Conservation (phyloP, 768 basidiomycete species). For the Amanita rimosa region DNA sequence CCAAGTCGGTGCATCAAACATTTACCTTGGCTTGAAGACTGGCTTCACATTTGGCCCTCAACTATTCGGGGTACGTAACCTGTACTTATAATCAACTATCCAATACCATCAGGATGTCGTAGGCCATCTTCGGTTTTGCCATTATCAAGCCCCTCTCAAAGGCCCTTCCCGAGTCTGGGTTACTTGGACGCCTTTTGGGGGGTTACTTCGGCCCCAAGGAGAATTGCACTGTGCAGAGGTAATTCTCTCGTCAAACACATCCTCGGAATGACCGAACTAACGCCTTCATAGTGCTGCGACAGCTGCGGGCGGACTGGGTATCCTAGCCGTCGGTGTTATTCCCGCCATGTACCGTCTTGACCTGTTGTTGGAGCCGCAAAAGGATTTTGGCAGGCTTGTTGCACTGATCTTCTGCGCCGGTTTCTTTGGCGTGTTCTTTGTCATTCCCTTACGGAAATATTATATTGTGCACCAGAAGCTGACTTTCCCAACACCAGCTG, state of each 20-base stretch:
- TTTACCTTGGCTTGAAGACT: slow-evolving; percentile 60
- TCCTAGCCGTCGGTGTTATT: slow-evolving; percentile 47
- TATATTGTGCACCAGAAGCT: slow-evolving; percentile 54
- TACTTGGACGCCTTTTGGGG: slow-evolving; percentile 33
- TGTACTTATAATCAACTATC: slow-evolving; percentile 1
- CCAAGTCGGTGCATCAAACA: slow-evolving; percentile 44
- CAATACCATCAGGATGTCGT: not conserved
- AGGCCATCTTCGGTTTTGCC: slow-evolving; percentile 48
- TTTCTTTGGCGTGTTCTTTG: slow-evolving; percentile 59
- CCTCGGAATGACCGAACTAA: not conserved
- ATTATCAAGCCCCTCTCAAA: slow-evolving; percentile 47
- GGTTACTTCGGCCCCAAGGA: slow-evolving; percentile 55
- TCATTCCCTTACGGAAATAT: slow-evolving; percentile 49
- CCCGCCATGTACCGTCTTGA: slow-evolving; percentile 50
- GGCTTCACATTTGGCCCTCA: slow-evolving; percentile 58
- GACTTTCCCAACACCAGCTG: slow-evolving; percentile 55
- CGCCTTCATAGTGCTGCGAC: slow-evolving; percentile 32
- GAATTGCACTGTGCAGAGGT: slow-evolving; percentile 52
- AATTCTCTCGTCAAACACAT: slow-evolving; percentile 1
- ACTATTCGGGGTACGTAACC: slow-evolving; percentile 37
- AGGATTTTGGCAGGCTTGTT: slow-evolving; percentile 47
- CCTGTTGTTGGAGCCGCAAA: slow-evolving; percentile 33
- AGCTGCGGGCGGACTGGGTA: slow-evolving; percentile 46
- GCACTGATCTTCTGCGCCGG: slow-evolving; percentile 41
- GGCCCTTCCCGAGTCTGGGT: slow-evolving; percentile 32